These are phyloP conservation scores for Detonula confervacea DNA, from an alignment of 352 stramenopile genomes.

Conservation along the genomic window DNA sequence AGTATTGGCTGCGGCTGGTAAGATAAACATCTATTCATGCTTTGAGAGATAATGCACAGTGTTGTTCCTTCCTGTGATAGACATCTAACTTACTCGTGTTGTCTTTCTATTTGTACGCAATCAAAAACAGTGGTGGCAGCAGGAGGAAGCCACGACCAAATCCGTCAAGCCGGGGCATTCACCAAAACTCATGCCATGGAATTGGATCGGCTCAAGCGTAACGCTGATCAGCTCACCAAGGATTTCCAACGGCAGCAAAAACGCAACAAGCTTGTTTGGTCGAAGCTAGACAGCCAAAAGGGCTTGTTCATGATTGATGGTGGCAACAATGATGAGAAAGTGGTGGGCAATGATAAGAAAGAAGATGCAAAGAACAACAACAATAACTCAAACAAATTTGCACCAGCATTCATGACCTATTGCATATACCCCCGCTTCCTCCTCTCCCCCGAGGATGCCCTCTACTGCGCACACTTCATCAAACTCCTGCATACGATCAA, in stretches of 20 bases:
- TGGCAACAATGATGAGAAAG: no score
- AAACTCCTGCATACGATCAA: slow-evolving; percentile 77
- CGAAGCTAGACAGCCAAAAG: slow-evolving; percentile 58
- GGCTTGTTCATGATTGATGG: slow-evolving; percentile 35
- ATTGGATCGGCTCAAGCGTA: slow-evolving; percentile 50
- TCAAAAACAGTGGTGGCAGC: slow-evolving; percentile 40
- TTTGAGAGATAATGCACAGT: no score
- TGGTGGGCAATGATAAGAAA: no score
- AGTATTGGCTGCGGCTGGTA: slow-evolving; percentile 36
- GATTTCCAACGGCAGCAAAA: slow-evolving; percentile 73
- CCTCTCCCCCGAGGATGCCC: slow-evolving; percentile 76
- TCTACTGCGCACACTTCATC: slow-evolving; percentile 79
- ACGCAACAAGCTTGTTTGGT: slow-evolving; percentile 51
- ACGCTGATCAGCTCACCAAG: slow-evolving; percentile 43
- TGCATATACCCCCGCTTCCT: slow-evolving; percentile 78
- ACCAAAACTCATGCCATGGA: slow-evolving; percentile 41
- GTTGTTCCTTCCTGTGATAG: no score
- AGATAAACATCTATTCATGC: no score
- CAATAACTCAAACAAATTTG: slow-evolving; percentile 42
- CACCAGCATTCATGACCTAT: slow-evolving; percentile 65
- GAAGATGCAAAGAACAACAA: background rate
- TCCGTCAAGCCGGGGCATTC: slow-evolving; percentile 44
- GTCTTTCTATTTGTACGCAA: no score
- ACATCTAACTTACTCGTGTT: no score
- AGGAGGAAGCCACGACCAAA: slow-evolving; percentile 39